These are phyloP conservation scores for Chlamydomonas sphaeroides DNA, from an alignment of 139 green algal species.

Conservation along the genomic window DNA sequence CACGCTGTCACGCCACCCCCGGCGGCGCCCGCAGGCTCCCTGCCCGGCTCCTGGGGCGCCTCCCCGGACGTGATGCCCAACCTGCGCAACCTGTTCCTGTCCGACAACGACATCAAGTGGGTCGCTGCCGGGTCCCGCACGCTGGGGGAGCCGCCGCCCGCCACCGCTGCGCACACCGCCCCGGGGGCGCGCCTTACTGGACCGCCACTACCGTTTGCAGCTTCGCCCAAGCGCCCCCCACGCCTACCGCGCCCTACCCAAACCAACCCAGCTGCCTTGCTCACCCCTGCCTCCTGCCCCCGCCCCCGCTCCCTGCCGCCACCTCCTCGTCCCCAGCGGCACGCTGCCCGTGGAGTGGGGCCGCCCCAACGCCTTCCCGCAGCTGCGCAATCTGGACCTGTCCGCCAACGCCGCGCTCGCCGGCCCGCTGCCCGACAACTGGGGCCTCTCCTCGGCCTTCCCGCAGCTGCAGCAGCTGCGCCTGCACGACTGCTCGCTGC, in stretches of 20 bases:
- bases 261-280: too few species aligned
- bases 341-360: slow-evolving; percentile 48
- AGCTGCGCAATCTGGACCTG: slow-evolving; percentile 35
- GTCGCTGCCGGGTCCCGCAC: too few species aligned
- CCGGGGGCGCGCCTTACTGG: too few species aligned
- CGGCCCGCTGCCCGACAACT: slow-evolving; percentile 17
- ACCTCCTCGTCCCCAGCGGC: slow-evolving; percentile 21
- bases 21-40: neutral
- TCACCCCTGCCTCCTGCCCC: too few species aligned
- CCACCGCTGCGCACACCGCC: too few species aligned
- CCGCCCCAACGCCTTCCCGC: slow-evolving; percentile 25
- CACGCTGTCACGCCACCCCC: too few species aligned
- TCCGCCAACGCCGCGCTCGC: neutral
- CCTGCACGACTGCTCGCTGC: slow-evolving; percentile 4
- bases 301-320: too few species aligned
- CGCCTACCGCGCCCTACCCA: too few species aligned
- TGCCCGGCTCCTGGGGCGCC: slow-evolving; percentile 9
- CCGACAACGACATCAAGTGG: slow-evolving; percentile 28
- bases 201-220: too few species aligned
- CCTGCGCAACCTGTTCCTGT: slow-evolving; percentile 38
- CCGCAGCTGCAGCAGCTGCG: neutral
- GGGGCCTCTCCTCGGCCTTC: neutral
- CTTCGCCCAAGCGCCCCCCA: too few species aligned
- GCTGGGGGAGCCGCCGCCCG: too few species aligned
- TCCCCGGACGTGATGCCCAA: slow-evolving; percentile 17